Percentiles rank a stretch among this genome's conserved stretches.
These are phyloP conservation scores for Rubia yunnanensis DNA, from an alignment of 257 asterid genomes.

Conservation along the genomic window DNA sequence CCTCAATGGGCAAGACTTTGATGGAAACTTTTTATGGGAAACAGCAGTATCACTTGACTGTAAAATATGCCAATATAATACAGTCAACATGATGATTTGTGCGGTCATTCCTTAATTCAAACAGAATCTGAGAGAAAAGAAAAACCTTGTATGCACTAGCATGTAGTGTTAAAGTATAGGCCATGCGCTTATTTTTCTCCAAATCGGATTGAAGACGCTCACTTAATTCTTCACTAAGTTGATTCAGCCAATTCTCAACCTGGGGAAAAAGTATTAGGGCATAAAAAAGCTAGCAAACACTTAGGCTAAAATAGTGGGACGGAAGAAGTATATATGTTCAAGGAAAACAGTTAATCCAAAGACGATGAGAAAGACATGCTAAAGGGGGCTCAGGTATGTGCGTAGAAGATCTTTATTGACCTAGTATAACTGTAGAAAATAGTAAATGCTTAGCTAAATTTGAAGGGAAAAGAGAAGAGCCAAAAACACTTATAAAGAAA, in stretches of 20 bases:
- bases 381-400: too few species aligned
- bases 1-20: constrained; percentile 82
- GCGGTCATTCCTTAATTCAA: not conserved
- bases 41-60: constrained; percentile 61
- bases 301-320: not conserved
- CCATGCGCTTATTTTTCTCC: constrained; percentile 87
- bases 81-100: not conserved
- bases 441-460: too few species aligned
- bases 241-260: constrained; percentile 85
- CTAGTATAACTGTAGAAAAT: too few species aligned
- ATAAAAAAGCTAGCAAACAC: not conserved
- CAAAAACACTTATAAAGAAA: too few species aligned
- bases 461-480: too few species aligned
- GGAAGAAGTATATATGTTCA: too few species aligned
- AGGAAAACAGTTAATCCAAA: too few species aligned
- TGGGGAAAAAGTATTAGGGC: constrained; percentile 22
- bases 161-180: constrained; percentile 76
- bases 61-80: constrained; percentile 13
- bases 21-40: constrained; percentile 72
- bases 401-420: too few species aligned
- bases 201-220: constrained; percentile 86
- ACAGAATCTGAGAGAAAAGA: not conserved
- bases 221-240: constrained; percentile 77
- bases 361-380: too few species aligned
- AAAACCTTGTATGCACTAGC: constrained; percentile 82